These are phyloP conservation scores for Exserohilum rostratum DNA, from an alignment of 2,329 filamentous ascomycete genomes.

Conservation along the genomic window DNA sequence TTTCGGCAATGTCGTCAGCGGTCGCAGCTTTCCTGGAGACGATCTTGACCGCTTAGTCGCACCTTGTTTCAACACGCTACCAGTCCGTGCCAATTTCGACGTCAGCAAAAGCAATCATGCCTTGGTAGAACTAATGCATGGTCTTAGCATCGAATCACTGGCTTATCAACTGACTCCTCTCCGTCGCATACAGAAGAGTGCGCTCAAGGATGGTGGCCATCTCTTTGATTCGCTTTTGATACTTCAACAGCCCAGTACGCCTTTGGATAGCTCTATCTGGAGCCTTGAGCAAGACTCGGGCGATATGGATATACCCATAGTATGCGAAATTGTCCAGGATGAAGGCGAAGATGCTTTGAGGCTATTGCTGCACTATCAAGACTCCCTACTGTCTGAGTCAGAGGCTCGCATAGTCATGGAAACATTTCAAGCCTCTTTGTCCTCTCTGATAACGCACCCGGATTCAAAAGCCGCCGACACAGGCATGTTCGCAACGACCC, in stretches of 20 bases:
- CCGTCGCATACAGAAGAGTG: constrained; percentile 68
- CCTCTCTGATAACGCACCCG: constrained; percentile 31
- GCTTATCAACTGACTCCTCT: constrained; percentile 77
- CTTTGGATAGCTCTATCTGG: constrained; percentile 59
- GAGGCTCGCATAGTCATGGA: constrained; percentile 38
- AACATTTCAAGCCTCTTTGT: constrained; percentile 36
- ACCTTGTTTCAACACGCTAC: constrained; percentile 90
- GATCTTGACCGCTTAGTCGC: constrained; percentile 76
- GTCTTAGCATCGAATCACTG: constrained; percentile 65
- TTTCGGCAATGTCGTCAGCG: constrained; percentile 86
- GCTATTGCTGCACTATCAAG: constrained; percentile 66
- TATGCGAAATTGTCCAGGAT: constrained; percentile 74
- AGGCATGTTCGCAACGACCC: constrained; percentile 22
- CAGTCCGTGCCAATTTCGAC: constrained; percentile 66
- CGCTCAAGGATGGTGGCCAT: constrained; percentile 54
- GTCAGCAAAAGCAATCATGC: constrained; percentile 58
- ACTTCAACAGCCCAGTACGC: constrained; percentile 66
- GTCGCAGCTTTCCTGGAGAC: constrained; percentile 70
- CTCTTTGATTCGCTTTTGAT: constrained; percentile 84
- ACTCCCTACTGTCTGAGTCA: constrained; percentile 30
- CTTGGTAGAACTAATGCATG: constrained; percentile 66
- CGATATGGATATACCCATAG: constrained; percentile 76
- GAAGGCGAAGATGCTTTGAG: constrained; percentile 58
- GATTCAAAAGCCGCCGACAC: constrained; percentile 30
- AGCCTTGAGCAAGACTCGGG: constrained; percentile 58